These are phyloP conservation scores for Wickerhamiella siamensis DNA, from an alignment of 805 yeast genomes.

Conservation along the genomic window DNA sequence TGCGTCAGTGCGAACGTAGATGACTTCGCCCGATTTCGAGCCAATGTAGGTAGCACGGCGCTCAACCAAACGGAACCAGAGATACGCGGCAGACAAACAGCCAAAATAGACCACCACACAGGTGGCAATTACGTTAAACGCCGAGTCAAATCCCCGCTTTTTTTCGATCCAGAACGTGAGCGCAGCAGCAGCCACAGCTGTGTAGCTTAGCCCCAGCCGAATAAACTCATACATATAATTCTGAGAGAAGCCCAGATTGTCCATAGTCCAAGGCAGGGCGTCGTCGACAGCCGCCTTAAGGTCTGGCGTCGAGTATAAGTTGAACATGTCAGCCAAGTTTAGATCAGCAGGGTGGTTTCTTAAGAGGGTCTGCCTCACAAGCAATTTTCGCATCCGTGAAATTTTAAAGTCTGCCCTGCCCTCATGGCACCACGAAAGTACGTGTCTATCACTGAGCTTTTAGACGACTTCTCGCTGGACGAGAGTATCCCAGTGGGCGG, in stretches of 20 bases:
- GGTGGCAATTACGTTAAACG: conserved; percentile 6
- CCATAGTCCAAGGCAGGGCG: conserved; percentile 11
- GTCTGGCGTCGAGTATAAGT: conserved; percentile 3
- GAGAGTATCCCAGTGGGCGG: background rate
- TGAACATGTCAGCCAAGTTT: background rate
- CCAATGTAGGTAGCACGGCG: conserved; percentile 13
- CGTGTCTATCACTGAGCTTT: background rate
- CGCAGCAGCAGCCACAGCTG: conserved; percentile 11
- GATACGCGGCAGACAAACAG: conserved; percentile 7
- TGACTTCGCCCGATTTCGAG: conserved; percentile 4
- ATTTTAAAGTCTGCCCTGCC: background rate
- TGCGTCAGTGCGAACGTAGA: conserved; percentile 10
- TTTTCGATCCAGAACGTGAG: conserved; percentile 13
- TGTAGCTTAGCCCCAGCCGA: conserved; percentile 12
- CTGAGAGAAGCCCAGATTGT: conserved; percentile 14
- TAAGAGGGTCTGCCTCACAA: no score
- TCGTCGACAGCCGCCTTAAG: conserved; percentile 11
- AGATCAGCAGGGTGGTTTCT: background rate
- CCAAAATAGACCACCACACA: conserved; percentile 11
- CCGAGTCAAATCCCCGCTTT: conserved; percentile 9
- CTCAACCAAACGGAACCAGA: conserved; percentile 11
- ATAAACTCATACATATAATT: conserved; percentile 11
- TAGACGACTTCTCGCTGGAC: background rate
- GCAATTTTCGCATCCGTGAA: no score
- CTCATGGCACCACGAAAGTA: background rate